Percentiles rank a stretch among this genome's conserved stretches.
These are phyloP conservation scores for Ormosia semicastrata DNA, from an alignment of 306 rosid species.

Conservation along the genomic window DNA sequence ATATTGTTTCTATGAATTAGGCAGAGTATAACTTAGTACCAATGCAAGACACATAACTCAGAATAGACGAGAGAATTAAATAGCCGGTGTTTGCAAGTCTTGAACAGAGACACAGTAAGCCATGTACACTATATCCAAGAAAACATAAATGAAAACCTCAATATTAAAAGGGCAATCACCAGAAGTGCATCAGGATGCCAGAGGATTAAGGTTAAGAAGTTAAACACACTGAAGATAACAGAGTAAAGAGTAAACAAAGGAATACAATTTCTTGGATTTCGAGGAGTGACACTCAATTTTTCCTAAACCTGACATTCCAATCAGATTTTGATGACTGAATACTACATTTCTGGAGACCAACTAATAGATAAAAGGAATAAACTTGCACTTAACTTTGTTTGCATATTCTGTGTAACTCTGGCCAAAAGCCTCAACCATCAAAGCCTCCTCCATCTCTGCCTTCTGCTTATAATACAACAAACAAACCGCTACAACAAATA, in stretches of 20 bases:
- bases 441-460: conserved; percentile 80
- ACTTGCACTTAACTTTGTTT: conserved; percentile 71
- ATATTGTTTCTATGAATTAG: neutral
- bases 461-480: conserved; percentile 77
- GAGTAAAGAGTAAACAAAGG: neutral
- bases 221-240: neutral
- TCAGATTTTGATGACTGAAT: conserved; percentile 25
- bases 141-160: conserved; percentile 1
- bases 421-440: conserved; percentile 90
- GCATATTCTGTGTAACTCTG: conserved; percentile 72
- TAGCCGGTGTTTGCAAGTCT: neutral
- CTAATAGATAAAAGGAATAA: conserved; percentile 83
- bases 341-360: conserved; percentile 21
- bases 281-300: conserved; percentile 19
- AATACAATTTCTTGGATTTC: conserved; percentile 11
- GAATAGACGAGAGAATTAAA: neutral
- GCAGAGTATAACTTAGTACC: neutral
- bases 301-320: conserved; percentile 24
- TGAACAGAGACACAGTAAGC: neutral
- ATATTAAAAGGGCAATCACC: neutral
- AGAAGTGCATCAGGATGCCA: conserved; percentile 11
- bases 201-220: neutral
- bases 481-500: conserved; percentile 65
- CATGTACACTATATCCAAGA: neutral
- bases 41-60: conserved; percentile 6